Conservation (phyloP, 2,329 filamentous ascomycete genomes). For the Colletotrichum chrysophilum region DNA sequence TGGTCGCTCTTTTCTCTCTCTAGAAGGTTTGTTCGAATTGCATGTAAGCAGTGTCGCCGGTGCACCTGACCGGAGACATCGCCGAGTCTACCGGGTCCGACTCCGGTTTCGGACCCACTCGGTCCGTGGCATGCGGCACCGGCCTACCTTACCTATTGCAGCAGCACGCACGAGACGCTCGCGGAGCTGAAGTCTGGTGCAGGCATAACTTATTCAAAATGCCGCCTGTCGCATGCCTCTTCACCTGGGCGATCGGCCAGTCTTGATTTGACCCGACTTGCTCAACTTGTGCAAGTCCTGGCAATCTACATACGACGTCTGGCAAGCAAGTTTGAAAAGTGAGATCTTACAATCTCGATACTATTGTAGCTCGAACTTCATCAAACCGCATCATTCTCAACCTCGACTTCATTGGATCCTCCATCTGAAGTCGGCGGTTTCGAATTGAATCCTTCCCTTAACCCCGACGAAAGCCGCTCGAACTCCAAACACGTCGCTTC, state of each 20-base stretch:
- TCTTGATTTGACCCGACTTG: background rate
- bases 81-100: background rate
- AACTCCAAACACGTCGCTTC: background rate
- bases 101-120: background rate
- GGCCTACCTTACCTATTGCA: background rate
- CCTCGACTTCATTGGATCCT: slow-evolving; percentile 33
- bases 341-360: background rate
- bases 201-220: background rate
- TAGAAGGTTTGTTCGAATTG: background rate
- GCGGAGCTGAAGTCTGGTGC: background rate
- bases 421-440: slow-evolving; percentile 42
- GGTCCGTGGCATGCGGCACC: background rate
- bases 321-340: too few relatives aligned
- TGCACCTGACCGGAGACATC: background rate
- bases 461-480: background rate
- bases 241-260: background rate
- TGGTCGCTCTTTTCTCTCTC: background rate
- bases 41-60: background rate
- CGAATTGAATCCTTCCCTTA: background rate
- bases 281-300: background rate
- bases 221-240: background rate
- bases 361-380: background rate
- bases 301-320: background rate
- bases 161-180: background rate
- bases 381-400: background rate